Evolutionary conservation across 2,329 filamentous ascomycete species (phyloP).

Genomic region (Ceratocystis destructans): DNA sequence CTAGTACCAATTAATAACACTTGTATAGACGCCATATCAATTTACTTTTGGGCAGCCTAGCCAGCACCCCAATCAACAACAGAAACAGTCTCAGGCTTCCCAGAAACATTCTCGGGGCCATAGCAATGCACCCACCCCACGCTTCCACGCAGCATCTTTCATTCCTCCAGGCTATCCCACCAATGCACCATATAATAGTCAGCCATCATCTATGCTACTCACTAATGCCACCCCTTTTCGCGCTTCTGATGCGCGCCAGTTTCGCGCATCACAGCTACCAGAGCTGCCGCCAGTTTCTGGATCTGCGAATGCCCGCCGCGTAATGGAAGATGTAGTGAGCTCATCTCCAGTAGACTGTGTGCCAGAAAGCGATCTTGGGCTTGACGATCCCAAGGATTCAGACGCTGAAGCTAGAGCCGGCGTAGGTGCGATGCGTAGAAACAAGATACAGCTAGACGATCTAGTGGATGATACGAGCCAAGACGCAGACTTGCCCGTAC

Average conservation of each 20-base stretch:
- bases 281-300: background rate
- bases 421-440: background rate
- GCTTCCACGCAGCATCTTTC: conserved; percentile 7
- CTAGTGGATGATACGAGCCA: conserved; percentile 21
- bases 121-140: background rate
- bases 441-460: conserved; percentile 26
- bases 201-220: background rate
- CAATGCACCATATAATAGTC: background rate
- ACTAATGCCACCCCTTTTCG: background rate
- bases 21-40: background rate
- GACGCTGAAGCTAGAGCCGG: conserved; percentile 9
- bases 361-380: conserved; percentile 21
- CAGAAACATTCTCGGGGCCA: background rate
- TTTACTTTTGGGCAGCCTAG: background rate
- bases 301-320: background rate
- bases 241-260: no score
- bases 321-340: background rate
- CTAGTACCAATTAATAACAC: no score
- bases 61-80: background rate
- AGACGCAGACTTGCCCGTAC: conserved; percentile 16
- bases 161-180: background rate
- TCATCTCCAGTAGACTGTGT: conserved; percentile 7
- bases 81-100: background rate
- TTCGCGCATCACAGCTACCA: background rate
- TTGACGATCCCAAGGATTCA: conserved; percentile 24